Evolutionary conservation across 148 eudicot species (phyloP).

Genomic region (Fallopia convolvulus): DNA sequence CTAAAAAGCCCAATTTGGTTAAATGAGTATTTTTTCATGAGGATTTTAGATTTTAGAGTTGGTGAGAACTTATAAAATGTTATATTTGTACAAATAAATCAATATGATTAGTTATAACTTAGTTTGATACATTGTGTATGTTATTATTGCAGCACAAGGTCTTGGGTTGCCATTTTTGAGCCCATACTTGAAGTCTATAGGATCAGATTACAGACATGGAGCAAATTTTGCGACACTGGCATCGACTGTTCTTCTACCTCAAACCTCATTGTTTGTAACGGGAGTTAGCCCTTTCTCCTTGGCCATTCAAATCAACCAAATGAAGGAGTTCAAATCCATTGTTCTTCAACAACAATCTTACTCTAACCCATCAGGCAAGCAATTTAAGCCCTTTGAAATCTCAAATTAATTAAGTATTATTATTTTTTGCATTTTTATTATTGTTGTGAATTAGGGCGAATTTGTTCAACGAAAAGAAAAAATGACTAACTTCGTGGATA

Average conservation of each 20-base stretch:
- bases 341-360: slow-evolving; percentile 29
- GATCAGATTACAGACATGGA: slow-evolving; percentile 68
- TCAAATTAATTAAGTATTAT: background rate
- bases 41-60: background rate
- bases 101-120: too few relatives aligned
- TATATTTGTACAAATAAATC: too few relatives aligned
- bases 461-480: too few relatives aligned
- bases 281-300: slow-evolving; percentile 91
- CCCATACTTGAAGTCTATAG: slow-evolving; percentile 83
- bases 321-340: slow-evolving; percentile 51
- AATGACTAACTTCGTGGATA: too few relatives aligned
- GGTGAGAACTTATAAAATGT: too few relatives aligned
- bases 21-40: background rate
- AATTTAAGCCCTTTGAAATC: background rate
- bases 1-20: background rate
- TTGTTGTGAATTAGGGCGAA: too few relatives aligned
- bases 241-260: slow-evolving; percentile 63
- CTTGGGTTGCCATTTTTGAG: slow-evolving; percentile 73
- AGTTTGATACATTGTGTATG: background rate
- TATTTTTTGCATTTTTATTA: too few relatives aligned
- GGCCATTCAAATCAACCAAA: slow-evolving; percentile 77
- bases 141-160: slow-evolving; percentile 42
- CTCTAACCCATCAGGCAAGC: background rate
- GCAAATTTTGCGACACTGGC: slow-evolving; percentile 87
- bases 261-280: slow-evolving; percentile 67